Base-by-base conservation (phyloP, 192 early-diverging fungal genomes). In the Geranomyces variabilis region DNA sequence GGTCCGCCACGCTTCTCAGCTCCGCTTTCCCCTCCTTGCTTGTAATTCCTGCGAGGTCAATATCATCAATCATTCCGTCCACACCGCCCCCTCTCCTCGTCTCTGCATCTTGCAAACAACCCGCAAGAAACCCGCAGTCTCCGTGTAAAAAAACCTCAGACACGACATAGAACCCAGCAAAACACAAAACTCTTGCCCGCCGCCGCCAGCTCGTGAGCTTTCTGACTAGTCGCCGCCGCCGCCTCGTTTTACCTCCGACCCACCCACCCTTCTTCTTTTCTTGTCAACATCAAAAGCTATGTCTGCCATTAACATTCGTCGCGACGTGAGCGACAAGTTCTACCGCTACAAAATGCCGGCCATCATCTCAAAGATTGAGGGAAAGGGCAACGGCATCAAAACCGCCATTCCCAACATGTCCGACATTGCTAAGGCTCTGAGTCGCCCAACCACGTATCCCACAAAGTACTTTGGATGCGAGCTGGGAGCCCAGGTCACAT, bases 311-410 rank as follows among this genome's bases (percentile, higher is more conserved):
- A 98, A 98, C 83, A 94, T 98, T 76, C 87, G 91, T 63, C 87
- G 92, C 75, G 93, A 95, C 79, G 87, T 90, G 67, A 86, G 90
- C 66, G 96, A 99, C 87, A 83, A 90, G 79, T 99, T 94, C 78
- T 96, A 98, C 86, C 92, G 97, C 53, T 99, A 99, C 90, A 98
- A 96, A 84, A 99, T 99, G 97, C 97, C 96, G 41, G 53, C 48
- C 66, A 57, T 81, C 55, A 69, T 80, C 66, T 76, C 81, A 31
- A 88, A 94, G 88, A 90, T 98, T 55, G 97, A 99, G 78, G 97
- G 97, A 69, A 94, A 92, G 80, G 97, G 97, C 53, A 99, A 99
- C 85, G 96, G 96, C 67, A 98, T 99, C 82, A 99, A 99, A 82
- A 99, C 97, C 8, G 94, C 96, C 53, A 85, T 99, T 71, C 91